Base-by-base conservation (phyloP, 2,329 filamentous ascomycete genomes). In the Chrysoporthe puriensis region DNA sequence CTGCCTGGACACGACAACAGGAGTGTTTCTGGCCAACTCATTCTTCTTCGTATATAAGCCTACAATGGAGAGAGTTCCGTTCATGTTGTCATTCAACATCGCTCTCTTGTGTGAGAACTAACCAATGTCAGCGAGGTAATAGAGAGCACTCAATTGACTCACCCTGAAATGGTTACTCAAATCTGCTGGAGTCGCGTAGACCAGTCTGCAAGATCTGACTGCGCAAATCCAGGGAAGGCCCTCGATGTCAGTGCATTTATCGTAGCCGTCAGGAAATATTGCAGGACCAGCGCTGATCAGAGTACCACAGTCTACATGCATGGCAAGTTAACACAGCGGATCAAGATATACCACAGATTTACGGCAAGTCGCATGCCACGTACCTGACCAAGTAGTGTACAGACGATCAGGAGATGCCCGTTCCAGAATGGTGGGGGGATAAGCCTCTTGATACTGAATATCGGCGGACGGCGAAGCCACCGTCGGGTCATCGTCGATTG, bases 11-110 rank as follows among this genome's bases (percentile, higher is more conserved):
- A 75, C 66, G 5, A 77, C 69, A 14, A 74, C 60, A 6, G 73
- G 64, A 6, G 71, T 70, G 2, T 21, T 61, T 11, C 4, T 62
- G 9, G 13, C 67, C 32, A 14, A 8, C 14, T n/a, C 46, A 32
- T 26, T 58, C 18, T 34, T 67, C 32, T 21, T 68, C 26, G 54
- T 43, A 42, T 70, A 66, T 0, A 18, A 57, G 2, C 73, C 72
- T 5, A 73, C 62, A 2, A 68, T 40, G 14, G 74, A 73, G 4
- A 77, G 56, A 0, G 76, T 78, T 1, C 76, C 76, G 42, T 77
- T 75, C 59, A 73, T 64, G 18, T 77, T 76, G 62, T 77, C 76
- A 40, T 76, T 74, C 13, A 76, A 69, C 32, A 66, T 40, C 2
- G 57, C 44, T 14, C 66, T 64, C 6, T 71, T 69, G 61, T 77